phyloP scores from a whole-genome alignment of 257 asterid genomes.

The Gentiana dahurica region DNA sequence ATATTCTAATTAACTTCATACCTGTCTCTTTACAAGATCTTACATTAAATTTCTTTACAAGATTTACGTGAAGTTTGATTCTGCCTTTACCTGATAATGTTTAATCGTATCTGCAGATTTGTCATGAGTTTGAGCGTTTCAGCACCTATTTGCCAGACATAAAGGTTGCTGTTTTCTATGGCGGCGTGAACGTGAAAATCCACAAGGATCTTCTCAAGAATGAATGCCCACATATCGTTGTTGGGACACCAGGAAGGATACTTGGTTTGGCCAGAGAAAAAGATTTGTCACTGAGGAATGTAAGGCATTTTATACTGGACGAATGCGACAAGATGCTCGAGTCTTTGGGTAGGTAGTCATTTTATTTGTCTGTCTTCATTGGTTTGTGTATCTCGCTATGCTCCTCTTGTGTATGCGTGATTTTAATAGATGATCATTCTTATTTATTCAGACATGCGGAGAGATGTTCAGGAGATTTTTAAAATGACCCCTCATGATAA shows the following conservation, averaged over 20 bases:
- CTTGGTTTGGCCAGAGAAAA: conserved; percentile 71
- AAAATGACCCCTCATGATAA: conserved; percentile 88
- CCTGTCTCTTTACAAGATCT: not conserved
- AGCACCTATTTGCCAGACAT: conserved; percentile 64
- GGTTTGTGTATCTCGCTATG: not conserved
- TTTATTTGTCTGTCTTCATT: not conserved
- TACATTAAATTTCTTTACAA: too few relatives aligned
- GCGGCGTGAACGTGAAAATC: conserved; percentile 61
- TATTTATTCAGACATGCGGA: conserved; percentile 57
- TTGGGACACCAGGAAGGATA: conserved; percentile 80
- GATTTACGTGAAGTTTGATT: not conserved
- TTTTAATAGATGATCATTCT: not conserved
- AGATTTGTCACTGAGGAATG: conserved; percentile 61
- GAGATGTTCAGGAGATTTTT: conserved; percentile 86
- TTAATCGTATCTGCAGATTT: conserved; percentile 38
- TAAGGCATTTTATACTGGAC: conserved; percentile 79
- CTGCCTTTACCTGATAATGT: conserved; percentile 1
- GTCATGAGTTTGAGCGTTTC: conserved; percentile 84
- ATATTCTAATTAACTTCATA: not conserved
- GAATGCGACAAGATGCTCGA: conserved; percentile 94
- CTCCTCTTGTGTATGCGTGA: not conserved
- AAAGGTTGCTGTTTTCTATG: conserved; percentile 77
- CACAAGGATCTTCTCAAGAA: conserved; percentile 81
- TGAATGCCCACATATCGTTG: conserved; percentile 83
- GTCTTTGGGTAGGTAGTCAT: conserved; percentile 52